These are phyloP conservation scores for Tolypocladium sp. DNA, from an alignment of 2,329 filamentous ascomycete species.

Conservation along the genomic window DNA sequence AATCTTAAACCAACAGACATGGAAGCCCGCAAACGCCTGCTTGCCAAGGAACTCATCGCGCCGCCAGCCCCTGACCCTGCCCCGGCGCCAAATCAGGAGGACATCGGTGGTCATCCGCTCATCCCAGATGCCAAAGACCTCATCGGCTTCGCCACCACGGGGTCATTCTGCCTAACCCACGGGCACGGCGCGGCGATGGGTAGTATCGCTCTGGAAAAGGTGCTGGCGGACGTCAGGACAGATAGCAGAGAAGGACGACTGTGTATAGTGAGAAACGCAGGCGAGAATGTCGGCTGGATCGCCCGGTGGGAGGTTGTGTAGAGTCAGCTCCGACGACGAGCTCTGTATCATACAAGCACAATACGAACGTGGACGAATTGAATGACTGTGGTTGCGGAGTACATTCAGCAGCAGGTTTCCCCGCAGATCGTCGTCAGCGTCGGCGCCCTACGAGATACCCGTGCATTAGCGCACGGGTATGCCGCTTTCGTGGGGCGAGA, in stretches of 20 bases:
- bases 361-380: not conserved
- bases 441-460: too few species aligned
- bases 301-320: conserved; percentile 65
- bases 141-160: conserved; percentile 84
- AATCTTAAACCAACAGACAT: conserved; percentile 15
- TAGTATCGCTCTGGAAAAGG: conserved; percentile 52
- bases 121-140: conserved; percentile 70
- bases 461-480: not conserved
- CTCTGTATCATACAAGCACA: not conserved
- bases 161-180: conserved; percentile 69
- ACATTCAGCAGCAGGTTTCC: not conserved
- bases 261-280: conserved; percentile 77
- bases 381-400: not conserved
- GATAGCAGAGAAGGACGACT: conserved; percentile 36
- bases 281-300: conserved; percentile 69
- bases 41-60: conserved; percentile 39
- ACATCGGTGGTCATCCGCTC: conserved; percentile 48
- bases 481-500: not conserved
- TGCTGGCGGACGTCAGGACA: conserved; percentile 28
- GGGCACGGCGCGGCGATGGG: conserved; percentile 72
- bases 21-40: conserved; percentile 30
- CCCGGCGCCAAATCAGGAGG: conserved; percentile 24
- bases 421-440: not conserved
- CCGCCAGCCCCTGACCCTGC: conserved; percentile 19
- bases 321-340: not conserved